These are phyloP conservation scores for Aspergillus pseudoglaucus DNA, from an alignment of 2,329 filamentous ascomycete genomes.

Conservation along the genomic window DNA sequence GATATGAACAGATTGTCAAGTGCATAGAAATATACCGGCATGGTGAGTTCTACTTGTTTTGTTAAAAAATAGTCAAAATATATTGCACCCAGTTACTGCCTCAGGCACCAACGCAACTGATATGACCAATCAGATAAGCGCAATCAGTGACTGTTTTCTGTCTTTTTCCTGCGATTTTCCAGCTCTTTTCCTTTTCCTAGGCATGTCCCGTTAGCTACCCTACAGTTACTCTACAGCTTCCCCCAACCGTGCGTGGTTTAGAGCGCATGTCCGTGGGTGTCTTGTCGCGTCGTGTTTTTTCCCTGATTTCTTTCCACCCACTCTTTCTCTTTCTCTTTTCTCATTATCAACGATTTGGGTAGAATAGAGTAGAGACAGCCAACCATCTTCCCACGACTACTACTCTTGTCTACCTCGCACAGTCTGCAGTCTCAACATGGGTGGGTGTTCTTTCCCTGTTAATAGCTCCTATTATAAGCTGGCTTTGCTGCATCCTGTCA, in stretches of 20 bases:
- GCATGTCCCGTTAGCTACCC: not conserved
- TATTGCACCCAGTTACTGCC: not conserved
- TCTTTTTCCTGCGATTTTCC: not conserved
- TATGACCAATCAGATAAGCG: not conserved
- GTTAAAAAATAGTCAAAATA: too few relatives aligned
- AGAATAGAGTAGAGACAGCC: too few relatives aligned
- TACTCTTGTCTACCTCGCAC: not conserved
- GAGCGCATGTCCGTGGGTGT: not conserved
- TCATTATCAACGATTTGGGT: conserved; percentile 1
- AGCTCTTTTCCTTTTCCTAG: not conserved
- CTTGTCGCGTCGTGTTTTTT: not conserved
- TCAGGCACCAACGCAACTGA: not conserved
- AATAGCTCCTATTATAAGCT: conserved; percentile 5
- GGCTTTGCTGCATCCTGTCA: conserved; percentile 8
- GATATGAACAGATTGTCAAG: too few relatives aligned
- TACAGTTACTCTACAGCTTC: too few relatives aligned
- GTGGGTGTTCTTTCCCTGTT: conserved; percentile 10
- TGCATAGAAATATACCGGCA: too few relatives aligned
- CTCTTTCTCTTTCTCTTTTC: not conserved
- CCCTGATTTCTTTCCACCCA: not conserved
- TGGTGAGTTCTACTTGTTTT: too few relatives aligned
- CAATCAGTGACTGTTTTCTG: not conserved
- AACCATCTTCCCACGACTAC: too few relatives aligned
- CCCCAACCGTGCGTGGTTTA: not conserved
- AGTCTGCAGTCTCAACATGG: conserved; percentile 9